These are phyloP conservation scores for Aspergillus latus DNA, from an alignment of 2,329 filamentous ascomycete genomes.

Conservation along the genomic window DNA sequence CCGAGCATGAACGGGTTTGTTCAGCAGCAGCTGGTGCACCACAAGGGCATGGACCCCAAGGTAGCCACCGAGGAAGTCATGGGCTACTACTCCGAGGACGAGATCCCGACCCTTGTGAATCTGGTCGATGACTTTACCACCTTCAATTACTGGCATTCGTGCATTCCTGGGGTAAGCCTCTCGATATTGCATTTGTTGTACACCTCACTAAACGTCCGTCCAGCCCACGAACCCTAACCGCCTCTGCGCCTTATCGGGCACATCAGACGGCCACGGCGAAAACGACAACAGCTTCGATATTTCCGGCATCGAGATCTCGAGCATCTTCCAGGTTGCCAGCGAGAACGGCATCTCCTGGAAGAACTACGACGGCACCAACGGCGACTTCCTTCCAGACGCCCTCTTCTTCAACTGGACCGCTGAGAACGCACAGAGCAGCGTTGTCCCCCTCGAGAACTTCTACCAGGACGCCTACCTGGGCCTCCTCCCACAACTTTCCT, in stretches of 20 bases:
- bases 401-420: slow-evolving; percentile 39
- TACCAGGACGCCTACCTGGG: slow-evolving; percentile 36
- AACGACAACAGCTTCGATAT: slow-evolving; percentile 32
- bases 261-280: slow-evolving; percentile 33
- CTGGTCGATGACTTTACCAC: slow-evolving; percentile 44
- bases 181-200: background rate
- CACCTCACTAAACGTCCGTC: background rate
- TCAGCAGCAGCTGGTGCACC: slow-evolving; percentile 41
- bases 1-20: slow-evolving; percentile 42
- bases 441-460: slow-evolving; percentile 34
- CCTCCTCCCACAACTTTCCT: slow-evolving; percentile 35
- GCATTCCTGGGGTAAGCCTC: slow-evolving; percentile 42
- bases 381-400: slow-evolving; percentile 29
- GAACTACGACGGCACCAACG: slow-evolving; percentile 34
- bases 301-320: slow-evolving; percentile 29
- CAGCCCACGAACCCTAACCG: slow-evolving; percentile 49
- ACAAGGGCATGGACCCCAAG: slow-evolving; percentile 31
- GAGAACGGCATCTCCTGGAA: slow-evolving; percentile 36
- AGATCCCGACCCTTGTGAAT: slow-evolving; percentile 44
- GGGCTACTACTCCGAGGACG: slow-evolving; percentile 46
- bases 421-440: slow-evolving; percentile 25
- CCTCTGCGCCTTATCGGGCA: slow-evolving; percentile 32
- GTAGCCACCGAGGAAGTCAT: slow-evolving; percentile 41
- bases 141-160: slow-evolving; percentile 49
- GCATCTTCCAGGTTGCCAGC: slow-evolving; percentile 43